Conservation (phyloP, 306 rosid genomes). For the Parietaria judaica region DNA sequence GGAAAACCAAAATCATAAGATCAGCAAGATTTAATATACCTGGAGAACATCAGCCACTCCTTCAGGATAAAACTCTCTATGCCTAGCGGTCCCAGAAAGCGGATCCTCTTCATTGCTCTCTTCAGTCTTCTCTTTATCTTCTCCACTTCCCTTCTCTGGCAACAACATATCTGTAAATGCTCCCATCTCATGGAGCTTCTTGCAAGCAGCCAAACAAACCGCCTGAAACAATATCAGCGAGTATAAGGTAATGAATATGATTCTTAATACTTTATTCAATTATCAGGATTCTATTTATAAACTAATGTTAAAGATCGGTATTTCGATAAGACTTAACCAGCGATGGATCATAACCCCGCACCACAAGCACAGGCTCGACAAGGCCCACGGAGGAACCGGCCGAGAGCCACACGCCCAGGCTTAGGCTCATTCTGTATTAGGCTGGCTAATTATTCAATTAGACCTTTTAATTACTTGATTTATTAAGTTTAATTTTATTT, state of each 20-base stretch:
- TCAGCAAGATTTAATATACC: constrained; percentile 45
- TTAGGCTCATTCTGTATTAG: no score
- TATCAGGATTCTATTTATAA: no score
- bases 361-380: no score
- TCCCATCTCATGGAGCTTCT: constrained; percentile 98
- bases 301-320: no score
- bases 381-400: no score
- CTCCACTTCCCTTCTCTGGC: constrained; percentile 99
- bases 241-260: constrained; percentile 2
- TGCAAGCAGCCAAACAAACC: constrained; percentile 98
- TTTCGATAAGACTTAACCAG: no score
- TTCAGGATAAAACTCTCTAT: constrained; percentile 97
- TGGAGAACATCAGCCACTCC: constrained; percentile 87
- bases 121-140: constrained; percentile 78
- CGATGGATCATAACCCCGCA: no score
- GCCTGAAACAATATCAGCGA: constrained; percentile 43
- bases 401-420: no score
- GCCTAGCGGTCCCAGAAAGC: constrained; percentile 99
- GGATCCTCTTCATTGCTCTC: constrained; percentile 87
- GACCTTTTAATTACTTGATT: no score
- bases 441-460: no score
- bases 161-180: constrained; percentile 97
- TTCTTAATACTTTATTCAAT: no score
- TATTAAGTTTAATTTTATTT: no score
- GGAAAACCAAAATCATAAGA: constrained; percentile 12